These are phyloP conservation scores for baker's yeast (Saccharomyces cerevisiae) DNA, from an alignment of 805 yeast genomes.

Conservation along the genomic window DNA sequence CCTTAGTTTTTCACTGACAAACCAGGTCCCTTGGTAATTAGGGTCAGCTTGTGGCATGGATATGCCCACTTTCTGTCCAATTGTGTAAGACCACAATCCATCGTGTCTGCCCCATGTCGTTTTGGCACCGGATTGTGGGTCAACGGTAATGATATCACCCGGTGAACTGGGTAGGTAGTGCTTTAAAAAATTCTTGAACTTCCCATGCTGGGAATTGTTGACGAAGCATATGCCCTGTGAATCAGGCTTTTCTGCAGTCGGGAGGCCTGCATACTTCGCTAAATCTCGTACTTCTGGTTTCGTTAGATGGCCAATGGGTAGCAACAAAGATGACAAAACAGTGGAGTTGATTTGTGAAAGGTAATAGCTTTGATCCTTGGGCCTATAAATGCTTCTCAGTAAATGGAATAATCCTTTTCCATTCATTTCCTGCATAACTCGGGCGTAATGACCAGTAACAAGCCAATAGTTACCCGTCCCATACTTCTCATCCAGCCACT, in stretches of 20 bases:
- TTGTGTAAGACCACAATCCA: constrained; percentile 92
- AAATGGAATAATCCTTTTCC: constrained; percentile 31
- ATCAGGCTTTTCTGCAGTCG: constrained; percentile 75
- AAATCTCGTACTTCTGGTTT: constrained; percentile 68
- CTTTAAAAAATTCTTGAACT: constrained; percentile 61
- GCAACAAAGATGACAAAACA: constrained; percentile 42
- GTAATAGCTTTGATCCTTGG: constrained; percentile 89
- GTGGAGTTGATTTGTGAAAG: constrained; percentile 54
- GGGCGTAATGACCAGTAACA: constrained; percentile 80
- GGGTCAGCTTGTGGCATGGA: constrained; percentile 89
- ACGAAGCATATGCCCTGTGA: constrained; percentile 95
- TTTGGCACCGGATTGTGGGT: constrained; percentile 46
- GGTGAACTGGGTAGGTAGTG: constrained; percentile 67
- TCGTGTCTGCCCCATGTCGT: constrained; percentile 69
- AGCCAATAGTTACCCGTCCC: constrained; percentile 58
- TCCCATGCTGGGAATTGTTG: constrained; percentile 46
- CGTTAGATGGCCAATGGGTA: constrained; percentile 74
- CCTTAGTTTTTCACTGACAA: constrained; percentile 61
- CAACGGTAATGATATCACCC: constrained; percentile 60
- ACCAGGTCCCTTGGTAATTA: constrained; percentile 71
- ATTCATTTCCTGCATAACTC: constrained; percentile 37
- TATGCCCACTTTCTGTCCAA: constrained; percentile 70
- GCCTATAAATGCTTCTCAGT: constrained; percentile 46
- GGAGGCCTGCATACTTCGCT: constrained; percentile 47
- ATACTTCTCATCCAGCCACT: constrained; percentile 40